A percentile compares a stretch with the other conserved stretches of the same genome.
Conservation (phyloP, 441 rosid genomes). For the Syzygium malaccense region DNA sequence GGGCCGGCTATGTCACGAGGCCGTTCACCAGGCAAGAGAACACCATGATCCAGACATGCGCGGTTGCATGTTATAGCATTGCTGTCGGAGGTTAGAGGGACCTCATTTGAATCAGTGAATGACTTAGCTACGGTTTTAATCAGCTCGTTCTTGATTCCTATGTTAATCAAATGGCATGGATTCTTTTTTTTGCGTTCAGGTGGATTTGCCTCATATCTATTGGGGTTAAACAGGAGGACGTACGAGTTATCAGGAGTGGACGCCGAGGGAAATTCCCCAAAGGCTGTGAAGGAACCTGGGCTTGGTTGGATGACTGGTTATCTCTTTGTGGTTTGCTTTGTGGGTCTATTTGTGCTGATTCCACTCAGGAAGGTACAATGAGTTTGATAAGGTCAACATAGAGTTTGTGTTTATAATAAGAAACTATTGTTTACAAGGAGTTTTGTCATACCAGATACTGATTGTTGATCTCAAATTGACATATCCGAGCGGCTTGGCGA, state of each 20-base stretch:
- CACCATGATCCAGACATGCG: conserved; percentile 83
- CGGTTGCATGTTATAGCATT: conserved; percentile 89
- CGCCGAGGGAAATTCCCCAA: conserved; percentile 51
- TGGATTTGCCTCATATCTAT: conserved; percentile 85
- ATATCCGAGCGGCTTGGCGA: conserved; percentile 95
- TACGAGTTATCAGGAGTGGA: conserved; percentile 58
- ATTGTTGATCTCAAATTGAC: conserved; percentile 70
- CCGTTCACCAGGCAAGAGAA: conserved; percentile 93
- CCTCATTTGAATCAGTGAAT: not conserved
- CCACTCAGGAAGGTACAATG: conserved; percentile 77
- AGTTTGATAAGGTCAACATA: not conserved
- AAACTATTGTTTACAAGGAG: not conserved
- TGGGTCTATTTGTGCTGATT: conserved; percentile 79
- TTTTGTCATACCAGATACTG: conserved; percentile 44
- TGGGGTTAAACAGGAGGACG: conserved; percentile 71
- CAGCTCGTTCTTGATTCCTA: not conserved
- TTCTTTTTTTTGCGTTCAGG: conserved; percentile 31
- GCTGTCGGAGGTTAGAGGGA: conserved; percentile 60
- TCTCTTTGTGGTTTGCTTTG: conserved; percentile 69
- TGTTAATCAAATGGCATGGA: not conserved
- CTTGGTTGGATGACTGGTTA: conserved; percentile 89
- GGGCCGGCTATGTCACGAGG: conserved; percentile 47
- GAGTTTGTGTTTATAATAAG: not conserved
- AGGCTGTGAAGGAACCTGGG: conserved; percentile 70
- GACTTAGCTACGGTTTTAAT: not conserved